These are phyloP conservation scores for Termitomyces sp. DNA, from an alignment of 768 basidiomycete species.

Conservation along the genomic window DNA sequence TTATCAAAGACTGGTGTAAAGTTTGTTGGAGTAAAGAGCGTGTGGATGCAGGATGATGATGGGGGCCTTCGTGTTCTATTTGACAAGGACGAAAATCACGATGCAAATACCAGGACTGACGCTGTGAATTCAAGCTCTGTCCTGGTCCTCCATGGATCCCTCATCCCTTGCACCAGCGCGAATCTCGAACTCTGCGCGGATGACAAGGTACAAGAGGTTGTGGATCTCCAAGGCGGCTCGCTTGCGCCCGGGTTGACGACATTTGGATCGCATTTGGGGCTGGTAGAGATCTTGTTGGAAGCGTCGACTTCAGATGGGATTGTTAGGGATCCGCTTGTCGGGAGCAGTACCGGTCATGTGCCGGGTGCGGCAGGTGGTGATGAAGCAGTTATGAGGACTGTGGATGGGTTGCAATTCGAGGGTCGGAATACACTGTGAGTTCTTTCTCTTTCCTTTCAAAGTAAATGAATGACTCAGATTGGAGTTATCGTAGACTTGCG, in stretches of 20 bases:
- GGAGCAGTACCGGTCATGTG: constrained; percentile 14
- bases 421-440: constrained; percentile 50
- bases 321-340: constrained; percentile 48
- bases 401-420: constrained; percentile 58
- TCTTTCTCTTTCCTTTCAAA: neutral
- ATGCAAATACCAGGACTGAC: neutral
- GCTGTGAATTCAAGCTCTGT: constrained; percentile 24
- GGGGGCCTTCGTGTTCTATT: constrained; percentile 22
- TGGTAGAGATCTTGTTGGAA: constrained; percentile 68
- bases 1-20: constrained; percentile 34
- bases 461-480: constrained; percentile 1
- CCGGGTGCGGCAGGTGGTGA: constrained; percentile 42
- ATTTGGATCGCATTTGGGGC: constrained; percentile 61
- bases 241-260: constrained; percentile 60
- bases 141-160: constrained; percentile 49
- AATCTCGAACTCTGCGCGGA: constrained; percentile 6
- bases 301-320: constrained; percentile 63
- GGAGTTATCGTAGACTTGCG: constrained; percentile 48
- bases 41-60: constrained; percentile 24
- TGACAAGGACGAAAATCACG: constrained; percentile 14
- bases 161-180: constrained; percentile 40
- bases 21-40: constrained; percentile 51
- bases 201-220: constrained; percentile 14
- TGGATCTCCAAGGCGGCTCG: constrained; percentile 66
- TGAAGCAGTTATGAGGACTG: constrained; percentile 51